Evolutionary conservation across 2,329 filamentous ascomycete species (phyloP).

Genomic region (Lecanicillium sp.): DNA sequence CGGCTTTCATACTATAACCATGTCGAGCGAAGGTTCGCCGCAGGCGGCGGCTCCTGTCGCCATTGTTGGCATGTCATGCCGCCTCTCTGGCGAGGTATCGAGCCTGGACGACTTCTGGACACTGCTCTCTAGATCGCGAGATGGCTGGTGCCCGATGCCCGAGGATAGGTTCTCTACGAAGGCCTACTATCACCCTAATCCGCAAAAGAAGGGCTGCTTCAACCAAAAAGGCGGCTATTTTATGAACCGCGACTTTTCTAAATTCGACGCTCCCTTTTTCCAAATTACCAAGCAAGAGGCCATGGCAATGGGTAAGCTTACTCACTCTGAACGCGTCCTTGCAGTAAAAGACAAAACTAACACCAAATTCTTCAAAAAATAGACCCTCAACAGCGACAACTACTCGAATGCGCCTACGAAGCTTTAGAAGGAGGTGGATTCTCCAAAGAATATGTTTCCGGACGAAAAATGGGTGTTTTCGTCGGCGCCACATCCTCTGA

Average conservation of each 20-base stretch:
- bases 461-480: conserved; percentile 41
- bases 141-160: conserved; percentile 32
- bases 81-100: conserved; percentile 33
- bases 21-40: too few relatives aligned
- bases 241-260: conserved; percentile 34
- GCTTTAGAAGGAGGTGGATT: conserved; percentile 45
- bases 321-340: not conserved
- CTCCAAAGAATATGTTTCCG: conserved; percentile 31
- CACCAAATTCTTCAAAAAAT: not conserved
- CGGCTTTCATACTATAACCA: too few relatives aligned
- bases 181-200: conserved; percentile 33
- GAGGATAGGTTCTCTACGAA: conserved; percentile 37
- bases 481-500: conserved; percentile 39
- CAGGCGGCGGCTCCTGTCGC: conserved; percentile 25
- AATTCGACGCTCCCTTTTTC: conserved; percentile 46
- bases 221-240: conserved; percentile 31
- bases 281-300: conserved; percentile 42
- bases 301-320: conserved; percentile 30
- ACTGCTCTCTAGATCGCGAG: conserved; percentile 29
- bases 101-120: conserved; percentile 37
- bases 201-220: conserved; percentile 30
- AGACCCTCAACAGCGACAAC: conserved; percentile 45
- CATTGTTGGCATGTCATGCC: conserved; percentile 39
- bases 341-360: conserved; percentile 4
- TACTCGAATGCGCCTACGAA: conserved; percentile 46